Evolutionary conservation across 2,329 filamentous ascomycete species (phyloP).

Genomic region (Aspergillus floridensis): DNA sequence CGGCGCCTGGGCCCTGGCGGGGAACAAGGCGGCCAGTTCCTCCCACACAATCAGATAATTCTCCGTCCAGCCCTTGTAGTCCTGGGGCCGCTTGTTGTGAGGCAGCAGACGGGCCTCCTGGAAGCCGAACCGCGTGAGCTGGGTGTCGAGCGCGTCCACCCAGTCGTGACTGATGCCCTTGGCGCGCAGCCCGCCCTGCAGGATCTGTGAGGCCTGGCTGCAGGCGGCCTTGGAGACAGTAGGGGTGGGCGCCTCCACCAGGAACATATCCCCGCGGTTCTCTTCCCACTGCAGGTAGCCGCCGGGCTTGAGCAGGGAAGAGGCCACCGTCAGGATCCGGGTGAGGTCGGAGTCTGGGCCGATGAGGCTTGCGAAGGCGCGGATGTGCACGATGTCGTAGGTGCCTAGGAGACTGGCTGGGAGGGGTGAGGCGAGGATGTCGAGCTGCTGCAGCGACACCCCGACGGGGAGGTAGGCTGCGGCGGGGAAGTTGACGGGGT

Average conservation of each 20-base stretch:
- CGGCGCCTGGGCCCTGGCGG: not conserved
- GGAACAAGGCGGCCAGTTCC: not conserved
- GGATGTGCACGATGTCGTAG: too few species aligned
- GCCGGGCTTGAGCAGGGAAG: not conserved
- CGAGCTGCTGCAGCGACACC: not conserved
- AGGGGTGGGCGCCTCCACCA: not conserved
- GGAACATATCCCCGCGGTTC: not conserved
- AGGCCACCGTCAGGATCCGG: not conserved
- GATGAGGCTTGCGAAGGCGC: not conserved
- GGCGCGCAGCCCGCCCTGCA: too few species aligned
- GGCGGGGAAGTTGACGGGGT: not conserved
- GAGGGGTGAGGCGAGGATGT: not conserved
- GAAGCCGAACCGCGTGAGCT: not conserved
- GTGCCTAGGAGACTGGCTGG: too few species aligned
- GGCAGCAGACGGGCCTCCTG: not conserved
- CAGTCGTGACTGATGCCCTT: not conserved
- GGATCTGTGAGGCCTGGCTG: too few species aligned
- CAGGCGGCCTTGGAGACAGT: not conserved
- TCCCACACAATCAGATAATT: not conserved
- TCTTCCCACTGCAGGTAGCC: not conserved
- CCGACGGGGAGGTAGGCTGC: not conserved
- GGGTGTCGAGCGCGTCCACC: not conserved
- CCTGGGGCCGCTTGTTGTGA: not conserved
- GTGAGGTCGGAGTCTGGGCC: not conserved
- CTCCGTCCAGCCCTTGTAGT: not conserved